phyloP scores from a whole-genome alignment of 2,329 filamentous ascomycete species.

The Cladosporium austrohemisphaericum region DNA sequence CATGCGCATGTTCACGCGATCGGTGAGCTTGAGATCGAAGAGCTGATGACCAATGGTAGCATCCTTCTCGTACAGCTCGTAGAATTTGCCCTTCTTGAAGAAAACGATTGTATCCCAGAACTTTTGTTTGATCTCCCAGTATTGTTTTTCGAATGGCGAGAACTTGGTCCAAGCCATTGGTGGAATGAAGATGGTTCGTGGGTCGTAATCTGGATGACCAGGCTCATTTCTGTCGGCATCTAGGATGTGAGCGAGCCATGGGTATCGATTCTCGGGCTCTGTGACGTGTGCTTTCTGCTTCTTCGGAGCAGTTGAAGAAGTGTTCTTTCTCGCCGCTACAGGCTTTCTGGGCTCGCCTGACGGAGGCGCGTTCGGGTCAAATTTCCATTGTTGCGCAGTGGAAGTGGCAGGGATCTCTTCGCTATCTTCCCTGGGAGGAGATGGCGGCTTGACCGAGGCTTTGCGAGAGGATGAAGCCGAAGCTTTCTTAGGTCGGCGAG shows the following conservation, averaged over 20 bases:
- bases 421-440: slow-evolving; percentile 43
- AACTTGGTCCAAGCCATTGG: slow-evolving; percentile 75
- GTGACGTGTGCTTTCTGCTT: slow-evolving; percentile 69
- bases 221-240: slow-evolving; percentile 80
- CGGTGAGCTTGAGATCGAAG: slow-evolving; percentile 95
- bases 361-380: slow-evolving; percentile 58
- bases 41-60: slow-evolving; percentile 93
- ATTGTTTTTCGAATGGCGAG: slow-evolving; percentile 94
- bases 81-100: slow-evolving; percentile 99
- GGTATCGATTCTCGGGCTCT: slow-evolving; percentile 80
- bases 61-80: slow-evolving; percentile 96
- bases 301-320: slow-evolving; percentile 22
- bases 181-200: slow-evolving; percentile 85
- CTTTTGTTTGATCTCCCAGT: slow-evolving; percentile 99
- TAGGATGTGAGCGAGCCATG: slow-evolving; percentile 81
- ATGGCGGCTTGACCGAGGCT: slow-evolving; percentile 35
- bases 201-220: slow-evolving; percentile 84
- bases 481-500: slow-evolving; percentile 60
- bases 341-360: slow-evolving; percentile 47
- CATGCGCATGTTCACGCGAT: slow-evolving; percentile 99
- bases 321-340: slow-evolving; percentile 31
- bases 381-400: slow-evolving; percentile 79
- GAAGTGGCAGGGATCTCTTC: slow-evolving; percentile 57
- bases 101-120: slow-evolving; percentile 97
- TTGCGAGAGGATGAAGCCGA: slow-evolving; percentile 42